A percentile compares a stretch with the other conserved stretches of the same genome.
These are phyloP conservation scores for Thinopyrum elongatum DNA, from an alignment of 176 grass and related monocot genomes.

Conservation along the genomic window DNA sequence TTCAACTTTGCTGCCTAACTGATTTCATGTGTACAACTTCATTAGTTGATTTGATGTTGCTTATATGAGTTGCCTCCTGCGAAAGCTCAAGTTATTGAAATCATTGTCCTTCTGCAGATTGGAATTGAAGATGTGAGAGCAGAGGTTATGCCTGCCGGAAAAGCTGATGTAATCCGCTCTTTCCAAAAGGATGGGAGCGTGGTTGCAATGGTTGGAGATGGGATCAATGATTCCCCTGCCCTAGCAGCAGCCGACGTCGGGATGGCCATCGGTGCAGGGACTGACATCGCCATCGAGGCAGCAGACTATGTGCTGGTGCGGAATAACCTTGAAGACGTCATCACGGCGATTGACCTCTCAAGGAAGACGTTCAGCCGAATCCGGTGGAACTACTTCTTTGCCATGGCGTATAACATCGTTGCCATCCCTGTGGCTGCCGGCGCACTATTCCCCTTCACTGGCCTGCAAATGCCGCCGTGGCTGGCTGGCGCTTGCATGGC, in stretches of 20 bases:
- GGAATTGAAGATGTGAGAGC: slow-evolving; percentile 84
- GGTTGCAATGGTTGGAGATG: slow-evolving; percentile 79
- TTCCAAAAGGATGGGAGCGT: slow-evolving; percentile 65
- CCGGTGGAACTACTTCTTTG: slow-evolving; percentile 85
- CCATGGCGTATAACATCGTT: slow-evolving; percentile 66
- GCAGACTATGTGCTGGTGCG: slow-evolving; percentile 81
- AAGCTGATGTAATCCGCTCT: slow-evolving; percentile 49
- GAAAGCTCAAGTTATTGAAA: background rate
- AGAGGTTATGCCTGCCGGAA: slow-evolving; percentile 66
- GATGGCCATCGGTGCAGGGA: slow-evolving; percentile 90
- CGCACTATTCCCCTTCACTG: slow-evolving; percentile 57
- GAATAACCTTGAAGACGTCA: slow-evolving; percentile 88
- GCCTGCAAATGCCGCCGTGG: slow-evolving; percentile 77
- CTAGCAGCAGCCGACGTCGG: slow-evolving; percentile 80
- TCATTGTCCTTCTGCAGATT: slow-evolving; percentile 37
- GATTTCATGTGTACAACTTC: background rate
- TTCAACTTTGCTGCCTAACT: background rate
- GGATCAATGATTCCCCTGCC: slow-evolving; percentile 84
- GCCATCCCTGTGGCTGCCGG: slow-evolving; percentile 71
- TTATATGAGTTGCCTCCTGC: background rate
- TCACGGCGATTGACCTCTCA: slow-evolving; percentile 92
- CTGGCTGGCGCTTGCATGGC: slow-evolving; percentile 90
- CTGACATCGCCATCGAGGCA: slow-evolving; percentile 72
- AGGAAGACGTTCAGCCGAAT: slow-evolving; percentile 78
- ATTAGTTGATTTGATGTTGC: background rate